Conservation (phyloP, 768 basidiomycete genomes). For the Sporobolomyces pararoseus region DNA sequence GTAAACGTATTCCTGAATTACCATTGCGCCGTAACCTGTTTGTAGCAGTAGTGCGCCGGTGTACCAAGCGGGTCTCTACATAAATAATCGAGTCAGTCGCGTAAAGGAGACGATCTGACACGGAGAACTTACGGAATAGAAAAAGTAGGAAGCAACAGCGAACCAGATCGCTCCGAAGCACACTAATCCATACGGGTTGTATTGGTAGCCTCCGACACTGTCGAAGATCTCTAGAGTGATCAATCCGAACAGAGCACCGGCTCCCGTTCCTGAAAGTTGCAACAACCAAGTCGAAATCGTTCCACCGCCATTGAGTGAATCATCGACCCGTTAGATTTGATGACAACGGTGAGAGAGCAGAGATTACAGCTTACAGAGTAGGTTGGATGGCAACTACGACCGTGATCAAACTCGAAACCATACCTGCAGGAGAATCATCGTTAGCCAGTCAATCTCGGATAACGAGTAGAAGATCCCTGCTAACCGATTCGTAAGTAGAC, state of each 20-base stretch:
- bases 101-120: no score
- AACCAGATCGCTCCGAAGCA: constrained; percentile 29
- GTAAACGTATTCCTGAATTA: constrained; percentile 32
- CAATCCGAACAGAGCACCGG: constrained; percentile 32
- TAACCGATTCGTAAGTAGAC: constrained; percentile 34
- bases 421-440: neutral
- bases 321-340: no score
- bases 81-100: neutral
- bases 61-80: constrained; percentile 24
- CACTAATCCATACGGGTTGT: constrained; percentile 40
- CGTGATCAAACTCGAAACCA: constrained; percentile 30
- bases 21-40: constrained; percentile 19
- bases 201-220: constrained; percentile 33
- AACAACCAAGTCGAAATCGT: constrained; percentile 33
- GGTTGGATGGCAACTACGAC: constrained; percentile 37
- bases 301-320: no score
- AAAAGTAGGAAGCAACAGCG: constrained; percentile 19
- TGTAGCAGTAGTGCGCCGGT: constrained; percentile 29
- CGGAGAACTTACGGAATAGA: constrained; percentile 15
- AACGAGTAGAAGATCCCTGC: neutral
- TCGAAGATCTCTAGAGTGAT: constrained; percentile 39
- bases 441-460: neutral
- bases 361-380: constrained; percentile 16
- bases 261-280: constrained; percentile 38
- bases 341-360: no score